Conservation (phyloP, 306 rosid genomes). For the Benincasa hispida region DNA sequence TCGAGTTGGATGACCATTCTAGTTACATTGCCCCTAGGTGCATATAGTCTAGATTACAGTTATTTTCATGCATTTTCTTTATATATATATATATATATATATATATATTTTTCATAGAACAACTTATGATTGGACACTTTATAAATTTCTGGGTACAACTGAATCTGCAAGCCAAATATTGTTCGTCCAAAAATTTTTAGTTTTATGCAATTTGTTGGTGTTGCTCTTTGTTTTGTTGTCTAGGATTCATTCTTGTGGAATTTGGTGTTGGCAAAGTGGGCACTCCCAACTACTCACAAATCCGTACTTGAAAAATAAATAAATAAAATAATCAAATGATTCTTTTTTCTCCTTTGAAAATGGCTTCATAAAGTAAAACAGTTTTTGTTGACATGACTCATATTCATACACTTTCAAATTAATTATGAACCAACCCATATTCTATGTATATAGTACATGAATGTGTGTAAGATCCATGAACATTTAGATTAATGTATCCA, state of each 20-base stretch:
- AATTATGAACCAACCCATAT: not conserved
- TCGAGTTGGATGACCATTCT: too few relatives aligned
- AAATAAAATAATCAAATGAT: not conserved
- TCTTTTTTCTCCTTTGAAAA: not conserved
- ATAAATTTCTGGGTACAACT: too few relatives aligned
- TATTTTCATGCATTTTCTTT: too few relatives aligned
- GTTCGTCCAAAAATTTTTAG: not conserved
- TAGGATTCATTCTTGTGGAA: not conserved
- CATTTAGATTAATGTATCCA: too few relatives aligned
- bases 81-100: too few relatives aligned
- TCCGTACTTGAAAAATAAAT: not conserved
- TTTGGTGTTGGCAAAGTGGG: not conserved
- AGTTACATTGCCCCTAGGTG: too few relatives aligned
- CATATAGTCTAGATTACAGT: too few relatives aligned
- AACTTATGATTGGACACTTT: too few relatives aligned
- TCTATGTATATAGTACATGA: not conserved
- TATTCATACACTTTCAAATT: not conserved
- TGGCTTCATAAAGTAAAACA: not conserved
- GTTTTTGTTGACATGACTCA: not conserved
- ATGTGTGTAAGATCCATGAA: too few relatives aligned
- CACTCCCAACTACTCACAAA: not conserved
- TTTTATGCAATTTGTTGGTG: not conserved
- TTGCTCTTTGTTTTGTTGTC: not conserved
- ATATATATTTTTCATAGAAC: too few relatives aligned
- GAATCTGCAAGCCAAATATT: too few relatives aligned